Percentiles rank a stretch among this genome's conserved stretches.
Conservation (phyloP, 2,329 filamentous ascomycete genomes). For the Leptographium wingfieldii region DNA sequence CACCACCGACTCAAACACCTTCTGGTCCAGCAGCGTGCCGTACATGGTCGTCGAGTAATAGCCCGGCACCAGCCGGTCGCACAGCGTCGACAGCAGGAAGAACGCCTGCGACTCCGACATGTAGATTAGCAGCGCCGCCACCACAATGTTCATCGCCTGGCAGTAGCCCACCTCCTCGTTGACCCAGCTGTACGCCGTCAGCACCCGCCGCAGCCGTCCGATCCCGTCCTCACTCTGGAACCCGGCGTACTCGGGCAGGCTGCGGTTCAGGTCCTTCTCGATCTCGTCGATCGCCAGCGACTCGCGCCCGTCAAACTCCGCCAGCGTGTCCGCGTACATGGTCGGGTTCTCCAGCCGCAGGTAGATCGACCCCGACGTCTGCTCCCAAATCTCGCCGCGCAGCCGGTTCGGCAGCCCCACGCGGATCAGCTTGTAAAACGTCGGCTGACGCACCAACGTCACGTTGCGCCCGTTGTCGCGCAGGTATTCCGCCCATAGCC, state of each 20-base stretch:
- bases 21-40: constrained; percentile 88
- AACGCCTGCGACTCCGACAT: constrained; percentile 96
- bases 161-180: constrained; percentile 95
- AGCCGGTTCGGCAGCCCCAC: constrained; percentile 90
- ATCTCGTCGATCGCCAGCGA: constrained; percentile 98
- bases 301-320: constrained; percentile 71
- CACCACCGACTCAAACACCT: constrained; percentile 95
- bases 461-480: constrained; percentile 89
- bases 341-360: constrained; percentile 75
- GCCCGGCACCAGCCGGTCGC: constrained; percentile 82
- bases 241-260: constrained; percentile 90
- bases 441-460: constrained; percentile 86
- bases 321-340: constrained; percentile 70
- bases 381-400: constrained; percentile 89
- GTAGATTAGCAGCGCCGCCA: constrained; percentile 95
- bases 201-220: constrained; percentile 70
- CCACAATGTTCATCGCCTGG: constrained; percentile 99
- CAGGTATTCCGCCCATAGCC: constrained; percentile 92
- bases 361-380: constrained; percentile 84
- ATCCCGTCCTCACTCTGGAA: constrained; percentile 97
- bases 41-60: constrained; percentile 99
- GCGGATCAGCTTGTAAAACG: constrained; percentile 93
- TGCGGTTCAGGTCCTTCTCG: constrained; percentile 94
- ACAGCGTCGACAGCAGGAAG: constrained; percentile 81
- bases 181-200: constrained; percentile 96